Base-by-base conservation (phyloP, 2,329 filamentous ascomycete species). In the Fusarium sp. region DNA sequence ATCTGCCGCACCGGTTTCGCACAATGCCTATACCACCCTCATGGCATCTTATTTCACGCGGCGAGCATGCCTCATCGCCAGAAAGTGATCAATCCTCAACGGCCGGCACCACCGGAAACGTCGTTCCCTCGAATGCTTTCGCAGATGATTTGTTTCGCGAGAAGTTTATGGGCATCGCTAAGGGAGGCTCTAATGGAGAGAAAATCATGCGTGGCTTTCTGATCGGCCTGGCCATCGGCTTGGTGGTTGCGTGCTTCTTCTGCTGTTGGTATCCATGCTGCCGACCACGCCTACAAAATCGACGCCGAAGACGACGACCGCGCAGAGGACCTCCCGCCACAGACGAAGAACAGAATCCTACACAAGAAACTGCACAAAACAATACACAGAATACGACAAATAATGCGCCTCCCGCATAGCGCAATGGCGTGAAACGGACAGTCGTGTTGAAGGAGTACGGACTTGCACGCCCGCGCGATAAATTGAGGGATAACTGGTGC, bases 221-320 rank as follows among this genome's bases (percentile, higher is more conserved):
- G 21, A 75, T 79, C 45, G 78, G 78, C 42, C 67, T 79, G 26
- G 77, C 75, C 1, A 63, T 79, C 23, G 78, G 78, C 4, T 61
- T 79, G 7, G 58, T 77, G 8, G 58, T 79, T n/a, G 77, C 76
- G 43, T 74, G 77, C 54, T 67, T 78, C 44, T 60, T 77, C 30
- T 78, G 78, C 59, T 79, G 78, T 57, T 79, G 78, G 78, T 72
- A 77, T 39, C 77, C 77, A 30, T 79, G 77, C 53, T 76, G 76
- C 41, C 58, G 74, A 30, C 59, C 70, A 50, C 55, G 45, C 26
- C 49, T 66, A 25, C 53, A 57, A 50, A 69, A 62, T 21, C 66
- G 62, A n/a, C 71, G 67, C 26, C 64, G 60, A 54, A 68, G 70
- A 34, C 61, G 59, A 44, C 69, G 64, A 21, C 52, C 57, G 55